These are phyloP conservation scores for Rickenella mellea DNA, from an alignment of 768 basidiomycete species.

Conservation along the genomic window DNA sequence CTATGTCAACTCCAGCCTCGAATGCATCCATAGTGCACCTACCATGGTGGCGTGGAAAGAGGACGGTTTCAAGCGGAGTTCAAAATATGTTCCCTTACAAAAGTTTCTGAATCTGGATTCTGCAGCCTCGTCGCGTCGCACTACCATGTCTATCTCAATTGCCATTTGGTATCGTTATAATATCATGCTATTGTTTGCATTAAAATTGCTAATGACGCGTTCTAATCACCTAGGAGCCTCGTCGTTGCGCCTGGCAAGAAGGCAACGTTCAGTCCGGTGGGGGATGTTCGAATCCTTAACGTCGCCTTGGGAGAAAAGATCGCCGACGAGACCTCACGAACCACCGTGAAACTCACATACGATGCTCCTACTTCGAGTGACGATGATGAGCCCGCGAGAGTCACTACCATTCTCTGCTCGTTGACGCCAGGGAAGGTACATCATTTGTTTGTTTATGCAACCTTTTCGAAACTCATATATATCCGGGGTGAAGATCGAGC, in stretches of 20 bases:
- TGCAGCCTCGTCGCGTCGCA: constrained; percentile 4
- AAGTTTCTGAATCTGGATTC: constrained; percentile 11
- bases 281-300: constrained; percentile 75
- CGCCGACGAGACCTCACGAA: constrained; percentile 47
- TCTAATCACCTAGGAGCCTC: constrained; percentile 41
- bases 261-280: constrained; percentile 46
- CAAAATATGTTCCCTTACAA: constrained; percentile 3
- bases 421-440: constrained; percentile 75
- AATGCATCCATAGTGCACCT: constrained; percentile 17
- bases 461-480: constrained; percentile 1
- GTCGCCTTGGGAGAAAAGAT: constrained; percentile 71
- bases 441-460: constrained; percentile 1
- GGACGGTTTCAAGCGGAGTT: background rate
- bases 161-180: constrained; percentile 51
- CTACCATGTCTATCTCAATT: constrained; percentile 48
- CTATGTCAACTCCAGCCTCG: background rate
- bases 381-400: constrained; percentile 19
- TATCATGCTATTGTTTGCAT: background rate
- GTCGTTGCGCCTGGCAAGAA: constrained; percentile 48
- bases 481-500: constrained; percentile 52
- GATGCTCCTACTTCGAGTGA: constrained; percentile 24
- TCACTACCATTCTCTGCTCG: constrained; percentile 61
- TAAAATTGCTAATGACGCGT: background rate
- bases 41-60: constrained; percentile 34
- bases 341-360: constrained; percentile 61